Percentiles rank a stretch among this genome's conserved stretches.
phyloP scores from a whole-genome alignment of 345 rosid genomes.

The Lagerstroemia speciosa region DNA sequence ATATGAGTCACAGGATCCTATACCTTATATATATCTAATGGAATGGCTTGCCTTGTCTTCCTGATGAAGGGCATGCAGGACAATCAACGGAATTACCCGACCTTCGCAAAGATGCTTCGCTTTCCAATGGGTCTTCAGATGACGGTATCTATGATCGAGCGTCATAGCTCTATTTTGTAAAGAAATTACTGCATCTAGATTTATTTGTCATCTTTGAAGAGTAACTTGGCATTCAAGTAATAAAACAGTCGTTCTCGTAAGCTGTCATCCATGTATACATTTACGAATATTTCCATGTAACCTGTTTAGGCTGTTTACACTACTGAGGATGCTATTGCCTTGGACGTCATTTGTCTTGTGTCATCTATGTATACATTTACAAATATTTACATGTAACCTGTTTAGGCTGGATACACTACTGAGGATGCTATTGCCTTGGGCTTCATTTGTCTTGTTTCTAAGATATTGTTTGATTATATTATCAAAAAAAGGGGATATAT shows the following conservation, averaged over 20 bases:
- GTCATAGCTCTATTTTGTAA: background rate
- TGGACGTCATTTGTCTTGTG: background rate
- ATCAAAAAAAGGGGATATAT: background rate
- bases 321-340: background rate
- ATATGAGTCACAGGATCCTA: background rate
- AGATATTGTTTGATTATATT: background rate
- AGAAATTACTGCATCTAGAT: background rate
- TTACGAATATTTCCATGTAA: background rate
- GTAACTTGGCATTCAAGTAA: background rate
- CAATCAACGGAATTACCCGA: conserved; percentile 8
- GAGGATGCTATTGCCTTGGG: background rate
- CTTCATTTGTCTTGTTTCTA: background rate
- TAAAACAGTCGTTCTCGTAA: background rate
- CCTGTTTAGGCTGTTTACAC: background rate
- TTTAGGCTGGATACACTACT: background rate
- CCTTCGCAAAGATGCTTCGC: conserved; percentile 13
- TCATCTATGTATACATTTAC: too few relatives aligned
- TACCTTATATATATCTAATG: background rate
- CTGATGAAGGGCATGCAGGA: conserved; percentile 26
- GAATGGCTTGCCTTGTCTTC: background rate
- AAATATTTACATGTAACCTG: background rate
- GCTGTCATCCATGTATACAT: background rate
- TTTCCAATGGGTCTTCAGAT: conserved; percentile 39
- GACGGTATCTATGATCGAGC: conserved; percentile 36
- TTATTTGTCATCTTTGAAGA: background rate